A percentile compares a stretch with the other conserved stretches of the same genome.
Conservation (phyloP, 2,329 filamentous ascomycete species). For the Pseudocercospora cruenta region DNA sequence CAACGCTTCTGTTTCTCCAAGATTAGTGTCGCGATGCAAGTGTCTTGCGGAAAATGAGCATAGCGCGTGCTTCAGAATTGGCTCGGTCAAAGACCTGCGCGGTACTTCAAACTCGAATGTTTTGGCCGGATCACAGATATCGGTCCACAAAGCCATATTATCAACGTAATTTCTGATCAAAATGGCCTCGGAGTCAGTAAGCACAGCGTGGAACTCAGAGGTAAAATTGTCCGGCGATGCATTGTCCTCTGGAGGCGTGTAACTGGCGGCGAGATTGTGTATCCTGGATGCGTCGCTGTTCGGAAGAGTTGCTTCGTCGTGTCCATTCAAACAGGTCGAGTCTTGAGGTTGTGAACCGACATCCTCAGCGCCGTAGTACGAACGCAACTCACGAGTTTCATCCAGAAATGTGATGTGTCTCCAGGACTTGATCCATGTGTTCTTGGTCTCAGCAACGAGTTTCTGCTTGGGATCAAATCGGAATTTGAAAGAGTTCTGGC, state of each 20-base stretch:
- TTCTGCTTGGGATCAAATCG: slow-evolving; percentile 17
- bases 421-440: no score
- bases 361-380: no score
- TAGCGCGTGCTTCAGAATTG: slow-evolving; percentile 53
- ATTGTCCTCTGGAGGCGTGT: neutral
- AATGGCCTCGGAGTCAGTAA: slow-evolving; percentile 16
- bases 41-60: slow-evolving; percentile 53
- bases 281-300: no score
- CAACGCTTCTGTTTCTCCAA: slow-evolving; percentile 48
- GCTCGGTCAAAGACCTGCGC: slow-evolving; percentile 50
- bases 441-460: neutral
- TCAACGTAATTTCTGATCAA: slow-evolving; percentile 23
- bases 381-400: no score
- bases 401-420: no score
- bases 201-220: neutral
- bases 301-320: no score
- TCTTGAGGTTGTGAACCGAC: no score
- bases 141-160: slow-evolving; percentile 26
- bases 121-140: slow-evolving; percentile 19
- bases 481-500: slow-evolving; percentile 11
- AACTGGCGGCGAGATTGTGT: neutral
- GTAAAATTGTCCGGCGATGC: neutral
- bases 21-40: slow-evolving; percentile 44
- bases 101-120: slow-evolving; percentile 52
- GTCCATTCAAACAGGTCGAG: no score